Percentiles rank a stretch among this genome's conserved stretches.
Conservation (phyloP, 176 grass and related monocot genomes). For the Raddia distichophylla region DNA sequence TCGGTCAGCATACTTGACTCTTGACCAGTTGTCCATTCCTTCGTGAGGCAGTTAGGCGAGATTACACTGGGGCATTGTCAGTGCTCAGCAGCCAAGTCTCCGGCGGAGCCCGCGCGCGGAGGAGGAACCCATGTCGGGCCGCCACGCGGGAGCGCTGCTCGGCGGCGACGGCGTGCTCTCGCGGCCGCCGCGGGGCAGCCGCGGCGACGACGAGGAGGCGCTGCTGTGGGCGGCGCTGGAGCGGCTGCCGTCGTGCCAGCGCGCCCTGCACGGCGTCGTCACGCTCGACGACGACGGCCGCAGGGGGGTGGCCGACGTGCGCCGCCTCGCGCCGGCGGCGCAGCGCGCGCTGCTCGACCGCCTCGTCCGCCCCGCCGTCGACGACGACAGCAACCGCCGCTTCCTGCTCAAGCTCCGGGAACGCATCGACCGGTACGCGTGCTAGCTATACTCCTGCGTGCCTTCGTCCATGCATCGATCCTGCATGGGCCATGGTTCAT, state of each 20-base stretch:
- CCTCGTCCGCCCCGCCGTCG: conserved; percentile 41
- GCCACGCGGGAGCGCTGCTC: background rate
- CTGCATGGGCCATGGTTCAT: no score
- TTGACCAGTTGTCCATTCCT: no score
- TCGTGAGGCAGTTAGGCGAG: no score
- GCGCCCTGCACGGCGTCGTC: conserved; percentile 45
- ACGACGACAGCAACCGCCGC: conserved; percentile 56
- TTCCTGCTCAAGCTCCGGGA: conserved; percentile 65
- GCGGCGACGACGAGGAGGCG: conserved; percentile 52
- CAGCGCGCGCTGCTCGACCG: conserved; percentile 49
- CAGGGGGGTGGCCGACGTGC: conserved; percentile 44
- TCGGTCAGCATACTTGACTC: no score
- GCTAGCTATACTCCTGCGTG: background rate
- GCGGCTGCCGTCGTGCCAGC: conserved; percentile 52
- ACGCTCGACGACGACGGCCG: conserved; percentile 14
- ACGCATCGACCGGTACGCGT: conserved; percentile 57
- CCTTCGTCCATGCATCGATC: no score
- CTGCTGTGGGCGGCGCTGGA: conserved; percentile 57
- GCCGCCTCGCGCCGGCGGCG: conserved; percentile 34
- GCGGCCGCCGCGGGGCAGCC: background rate
- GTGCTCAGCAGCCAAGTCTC: background rate
- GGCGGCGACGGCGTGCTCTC: no score
- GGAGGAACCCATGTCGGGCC: background rate
- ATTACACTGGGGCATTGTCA: no score
- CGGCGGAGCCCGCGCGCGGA: background rate